Percentiles rank a stretch among this genome's conserved stretches.
These are phyloP conservation scores for Boletus coccyginus DNA, from an alignment of 768 basidiomycete species.

Conservation along the genomic window DNA sequence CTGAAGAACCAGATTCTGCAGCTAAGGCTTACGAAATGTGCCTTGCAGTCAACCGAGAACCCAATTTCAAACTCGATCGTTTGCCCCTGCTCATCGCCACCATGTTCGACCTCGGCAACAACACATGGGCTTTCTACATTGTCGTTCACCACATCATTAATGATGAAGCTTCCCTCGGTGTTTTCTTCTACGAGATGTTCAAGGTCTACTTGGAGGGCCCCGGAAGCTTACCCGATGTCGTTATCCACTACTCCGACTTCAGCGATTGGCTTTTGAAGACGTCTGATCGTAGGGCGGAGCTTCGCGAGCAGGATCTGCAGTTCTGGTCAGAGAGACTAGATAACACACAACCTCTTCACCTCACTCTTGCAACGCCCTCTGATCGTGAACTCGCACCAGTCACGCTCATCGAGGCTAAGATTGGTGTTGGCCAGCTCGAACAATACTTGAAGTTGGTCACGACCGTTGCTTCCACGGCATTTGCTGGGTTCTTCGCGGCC, in stretches of 20 bases:
- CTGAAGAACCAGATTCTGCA: constrained; percentile 20
- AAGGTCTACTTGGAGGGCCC: constrained; percentile 26
- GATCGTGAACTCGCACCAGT: constrained; percentile 26
- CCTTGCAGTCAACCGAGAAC: constrained; percentile 20
- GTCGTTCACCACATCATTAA: constrained; percentile 32
- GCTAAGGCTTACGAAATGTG: constrained; percentile 32
- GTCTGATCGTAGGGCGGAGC: constrained; percentile 26
- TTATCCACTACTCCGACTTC: constrained; percentile 21
- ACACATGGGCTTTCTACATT: constrained; percentile 27
- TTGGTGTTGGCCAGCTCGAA: constrained; percentile 16
- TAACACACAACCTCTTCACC: constrained; percentile 15
- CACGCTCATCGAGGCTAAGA: constrained; percentile 27
- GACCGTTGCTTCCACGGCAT: constrained; percentile 19
- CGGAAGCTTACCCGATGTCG: constrained; percentile 23
- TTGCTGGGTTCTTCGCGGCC: constrained; percentile 31
- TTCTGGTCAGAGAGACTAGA: constrained; percentile 24
- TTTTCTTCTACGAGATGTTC: constrained; percentile 33
- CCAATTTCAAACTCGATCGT: constrained; percentile 26
- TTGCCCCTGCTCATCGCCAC: constrained; percentile 24
- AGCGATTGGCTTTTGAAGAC: constrained; percentile 28
- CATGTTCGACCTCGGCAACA: constrained; percentile 24
- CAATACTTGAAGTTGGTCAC: constrained; percentile 20
- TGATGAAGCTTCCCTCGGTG: constrained; percentile 28
- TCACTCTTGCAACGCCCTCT: constrained; percentile 26
- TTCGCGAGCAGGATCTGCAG: constrained; percentile 23